Base-by-base conservation (phyloP, 2,329 filamentous ascomycete species). In the Xylaria sp. region DNA sequence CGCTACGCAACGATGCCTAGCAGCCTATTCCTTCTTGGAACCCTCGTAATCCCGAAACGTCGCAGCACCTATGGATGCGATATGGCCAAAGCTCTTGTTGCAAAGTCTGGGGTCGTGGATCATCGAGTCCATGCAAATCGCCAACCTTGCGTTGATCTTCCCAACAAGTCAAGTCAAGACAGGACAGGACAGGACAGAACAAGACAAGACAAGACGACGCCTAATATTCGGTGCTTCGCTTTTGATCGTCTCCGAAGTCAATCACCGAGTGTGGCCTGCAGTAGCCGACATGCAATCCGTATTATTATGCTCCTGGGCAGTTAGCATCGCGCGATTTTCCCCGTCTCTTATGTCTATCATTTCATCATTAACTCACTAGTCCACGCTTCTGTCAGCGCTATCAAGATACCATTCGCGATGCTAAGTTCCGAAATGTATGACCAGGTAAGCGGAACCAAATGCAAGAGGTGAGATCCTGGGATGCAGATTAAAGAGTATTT, bases 291-390 rank as follows among this genome's bases (percentile, higher is more conserved):
- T 44, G 39, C 4, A 34, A n/a, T 48, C 58, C 23, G 4, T 42
- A 10, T 42, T 9, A 13, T 42, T 10, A 42, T 42, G 4, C 37
- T 42, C 11, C 37, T 42, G 30, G 23, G 48, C 16, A 53, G 44
- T 58, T 19, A 58, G 58, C 13, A 37, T 60, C 18, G 16, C 49
- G 23, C 16, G 35, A 53, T 18, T 34, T 35, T 35, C 13, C 49
- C 13, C 49, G 37, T 50, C 16, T 51, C 49, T 7, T 39, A 4
- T 55, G n/a, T 19, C 10, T 18, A 23, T 52, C 16, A 39, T 52
- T n/a, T 52, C 23, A 16, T 42, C 23, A 9, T 19, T 16, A 44
- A 58, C 55, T 58, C 39, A 63, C 58, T 56, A 30, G 3, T 39
- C 35, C 11, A 3, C 49, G 11, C 8, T 23, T 53, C 19, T n/a